Conservation (phyloP, 2,329 filamentous ascomycete genomes). For the Fusarium decemcellulare region DNA sequence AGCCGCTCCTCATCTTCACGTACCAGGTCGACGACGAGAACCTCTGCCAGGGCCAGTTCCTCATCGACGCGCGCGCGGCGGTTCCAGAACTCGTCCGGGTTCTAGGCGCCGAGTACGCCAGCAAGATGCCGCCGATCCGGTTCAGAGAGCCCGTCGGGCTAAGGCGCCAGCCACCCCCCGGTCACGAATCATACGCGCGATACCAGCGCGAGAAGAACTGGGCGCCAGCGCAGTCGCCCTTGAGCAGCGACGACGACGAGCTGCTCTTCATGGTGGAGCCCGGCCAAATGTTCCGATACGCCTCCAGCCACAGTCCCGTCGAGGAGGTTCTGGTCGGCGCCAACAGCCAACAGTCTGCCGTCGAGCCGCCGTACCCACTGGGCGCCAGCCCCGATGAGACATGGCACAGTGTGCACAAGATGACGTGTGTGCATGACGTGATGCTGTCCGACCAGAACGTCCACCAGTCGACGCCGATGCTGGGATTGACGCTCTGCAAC, state of each 20-base stretch:
- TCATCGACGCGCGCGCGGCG: constrained; percentile 37
- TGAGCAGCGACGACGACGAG: constrained; percentile 18
- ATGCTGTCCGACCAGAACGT: constrained; percentile 30
- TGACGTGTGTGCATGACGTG: constrained; percentile 40
- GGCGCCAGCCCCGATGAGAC: constrained; percentile 8
- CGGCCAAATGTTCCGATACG: constrained; percentile 33
- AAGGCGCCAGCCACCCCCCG: constrained; percentile 21
- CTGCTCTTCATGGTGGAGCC: constrained; percentile 40
- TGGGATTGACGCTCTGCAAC: constrained; percentile 39
- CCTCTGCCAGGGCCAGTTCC: constrained; percentile 39
- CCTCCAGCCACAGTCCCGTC: constrained; percentile 16
- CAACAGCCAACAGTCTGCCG: constrained; percentile 22
- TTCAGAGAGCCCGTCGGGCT: constrained; percentile 28
- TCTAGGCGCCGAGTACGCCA: constrained; percentile 20
- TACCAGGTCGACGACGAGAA: constrained; percentile 37
- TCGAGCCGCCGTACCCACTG: constrained; percentile 34
- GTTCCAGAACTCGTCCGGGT: constrained; percentile 32
- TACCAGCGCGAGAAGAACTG: constrained; percentile 43
- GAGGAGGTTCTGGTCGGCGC: constrained; percentile 4
- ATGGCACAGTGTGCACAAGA: constrained; percentile 25
- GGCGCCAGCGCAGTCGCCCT: constrained; percentile 35
- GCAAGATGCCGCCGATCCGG: constrained; percentile 22
- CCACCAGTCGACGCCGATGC: constrained; percentile 42
- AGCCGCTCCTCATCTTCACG: constrained; percentile 40
- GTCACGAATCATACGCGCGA: constrained; percentile 26